phyloP scores from a whole-genome alignment of 805 yeast species.

The Teunomyces stri region DNA sequence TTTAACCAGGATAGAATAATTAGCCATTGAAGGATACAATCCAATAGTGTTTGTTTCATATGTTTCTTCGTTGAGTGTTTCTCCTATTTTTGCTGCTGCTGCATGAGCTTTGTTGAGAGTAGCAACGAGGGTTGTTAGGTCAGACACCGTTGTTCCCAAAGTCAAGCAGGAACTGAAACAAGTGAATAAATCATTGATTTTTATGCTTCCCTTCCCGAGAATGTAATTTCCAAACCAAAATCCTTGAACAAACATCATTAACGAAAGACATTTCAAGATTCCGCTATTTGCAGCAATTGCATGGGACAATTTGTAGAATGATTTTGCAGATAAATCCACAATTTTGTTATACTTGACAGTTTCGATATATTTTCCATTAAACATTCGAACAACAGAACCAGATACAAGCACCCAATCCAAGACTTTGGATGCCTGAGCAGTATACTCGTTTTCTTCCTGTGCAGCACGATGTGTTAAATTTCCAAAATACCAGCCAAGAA shows the following conservation, averaged over 20 bases:
- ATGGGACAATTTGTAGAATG: slow-evolving; percentile 44
- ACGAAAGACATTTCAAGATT: slow-evolving; percentile 51
- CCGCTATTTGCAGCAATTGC: slow-evolving; percentile 57
- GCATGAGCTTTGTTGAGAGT: slow-evolving; percentile 69
- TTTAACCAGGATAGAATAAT: background rate
- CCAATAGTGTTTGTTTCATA: background rate
- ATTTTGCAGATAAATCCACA: slow-evolving; percentile 32
- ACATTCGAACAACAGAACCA: slow-evolving; percentile 58
- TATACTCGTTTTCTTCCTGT: slow-evolving; percentile 51
- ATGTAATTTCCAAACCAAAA: slow-evolving; percentile 85
- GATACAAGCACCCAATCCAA: slow-evolving; percentile 70
- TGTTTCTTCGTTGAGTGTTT: slow-evolving; percentile 22
- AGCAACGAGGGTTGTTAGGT: slow-evolving; percentile 55
- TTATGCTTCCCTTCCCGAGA: slow-evolving; percentile 49
- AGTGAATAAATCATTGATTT: slow-evolving; percentile 68
- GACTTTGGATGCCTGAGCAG: slow-evolving; percentile 56
- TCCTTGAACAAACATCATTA: slow-evolving; percentile 83
- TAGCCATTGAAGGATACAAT: slow-evolving; percentile 15
- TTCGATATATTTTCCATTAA: slow-evolving; percentile 58
- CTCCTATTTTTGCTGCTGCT: slow-evolving; percentile 53
- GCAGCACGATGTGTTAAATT: slow-evolving; percentile 49
- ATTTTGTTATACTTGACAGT: slow-evolving; percentile 37
- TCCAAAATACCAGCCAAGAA: slow-evolving; percentile 50
- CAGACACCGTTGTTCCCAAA: slow-evolving; percentile 60
- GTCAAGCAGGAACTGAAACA: slow-evolving; percentile 80